phyloP scores from a whole-genome alignment of 2,329 filamentous ascomycete genomes.

The Camillea tinctor region DNA sequence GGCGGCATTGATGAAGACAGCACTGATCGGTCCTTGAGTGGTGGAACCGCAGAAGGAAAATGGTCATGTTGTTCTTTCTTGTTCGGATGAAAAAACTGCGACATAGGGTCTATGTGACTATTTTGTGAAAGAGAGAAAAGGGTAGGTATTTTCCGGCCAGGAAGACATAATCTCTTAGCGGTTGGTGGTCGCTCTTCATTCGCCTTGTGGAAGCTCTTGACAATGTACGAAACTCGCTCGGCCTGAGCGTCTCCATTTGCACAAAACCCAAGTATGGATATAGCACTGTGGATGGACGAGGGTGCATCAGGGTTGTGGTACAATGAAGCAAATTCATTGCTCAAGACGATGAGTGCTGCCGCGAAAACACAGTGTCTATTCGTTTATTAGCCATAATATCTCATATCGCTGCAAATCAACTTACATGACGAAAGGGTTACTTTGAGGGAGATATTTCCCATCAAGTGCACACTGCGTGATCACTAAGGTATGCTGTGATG shows the following conservation, averaged over 20 bases:
- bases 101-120: conserved; percentile 27
- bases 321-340: conserved; percentile 55
- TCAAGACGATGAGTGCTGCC: conserved; percentile 52
- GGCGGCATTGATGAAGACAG: conserved; percentile 8
- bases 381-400: conserved; percentile 9
- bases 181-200: conserved; percentile 31
- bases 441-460: conserved; percentile 45
- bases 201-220: conserved; percentile 47
- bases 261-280: conserved; percentile 50
- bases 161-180: conserved; percentile 23
- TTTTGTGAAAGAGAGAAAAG: conserved; percentile 29
- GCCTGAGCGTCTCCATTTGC: conserved; percentile 49
- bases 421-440: conserved; percentile 58
- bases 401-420: conserved; percentile 22
- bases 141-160: conserved; percentile 25
- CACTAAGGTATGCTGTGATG: conserved; percentile 49
- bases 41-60: conserved; percentile 11
- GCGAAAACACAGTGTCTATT: conserved; percentile 57
- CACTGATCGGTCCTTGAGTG: conserved; percentile 17
- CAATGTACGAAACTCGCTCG: conserved; percentile 47
- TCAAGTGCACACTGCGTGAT: conserved; percentile 46
- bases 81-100: conserved; percentile 27
- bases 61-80: conserved; percentile 13
- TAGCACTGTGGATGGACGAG: conserved; percentile 40
- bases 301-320: conserved; percentile 44